A percentile compares a stretch with the other conserved stretches of the same genome.
phyloP scores from a whole-genome alignment of 495 filamentous ascomycete genomes.

The Penicillium manginii region DNA sequence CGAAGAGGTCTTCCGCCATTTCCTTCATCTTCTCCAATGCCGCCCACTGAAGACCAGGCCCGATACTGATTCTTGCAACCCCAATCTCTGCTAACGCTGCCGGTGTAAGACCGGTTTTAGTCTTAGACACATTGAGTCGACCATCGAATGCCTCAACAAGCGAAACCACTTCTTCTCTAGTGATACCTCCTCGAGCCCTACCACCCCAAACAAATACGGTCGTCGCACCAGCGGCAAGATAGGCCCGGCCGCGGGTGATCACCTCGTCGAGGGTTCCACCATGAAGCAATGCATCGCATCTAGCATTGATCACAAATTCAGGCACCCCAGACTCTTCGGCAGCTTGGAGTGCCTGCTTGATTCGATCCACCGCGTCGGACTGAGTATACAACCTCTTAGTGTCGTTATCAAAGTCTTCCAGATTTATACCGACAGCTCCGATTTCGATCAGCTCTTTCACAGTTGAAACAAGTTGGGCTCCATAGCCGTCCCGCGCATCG shows the following conservation, averaged over 20 bases:
- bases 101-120: slow-evolving; percentile 18
- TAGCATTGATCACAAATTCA: slow-evolving; percentile 56
- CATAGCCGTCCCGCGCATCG: neutral
- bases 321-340: slow-evolving; percentile 45
- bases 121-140: slow-evolving; percentile 37
- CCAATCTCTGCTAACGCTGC: slow-evolving; percentile 25
- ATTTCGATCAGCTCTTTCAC: neutral
- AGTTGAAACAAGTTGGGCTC: neutral
- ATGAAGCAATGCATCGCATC: slow-evolving; percentile 43
- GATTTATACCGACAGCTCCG: slow-evolving; percentile 19
- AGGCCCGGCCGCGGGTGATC: slow-evolving; percentile 46
- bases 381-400: slow-evolving; percentile 33
- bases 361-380: slow-evolving; percentile 41
- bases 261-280: slow-evolving; percentile 43
- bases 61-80: slow-evolving; percentile 53
- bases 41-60: slow-evolving; percentile 32
- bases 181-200: slow-evolving; percentile 20
- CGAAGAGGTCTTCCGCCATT: slow-evolving; percentile 23
- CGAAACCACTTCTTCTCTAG: slow-evolving; percentile 40
- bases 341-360: slow-evolving; percentile 34
- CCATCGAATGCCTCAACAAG: slow-evolving; percentile 38
- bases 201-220: slow-evolving; percentile 57
- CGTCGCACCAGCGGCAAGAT: slow-evolving; percentile 47
- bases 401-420: slow-evolving; percentile 50
- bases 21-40: slow-evolving; percentile 36